A percentile compares a stretch with the other conserved stretches of the same genome.
Evolutionary conservation across 1,139 yeast genomes (phyloP).

Genomic region (Scheffersomyces lignicola): DNA sequence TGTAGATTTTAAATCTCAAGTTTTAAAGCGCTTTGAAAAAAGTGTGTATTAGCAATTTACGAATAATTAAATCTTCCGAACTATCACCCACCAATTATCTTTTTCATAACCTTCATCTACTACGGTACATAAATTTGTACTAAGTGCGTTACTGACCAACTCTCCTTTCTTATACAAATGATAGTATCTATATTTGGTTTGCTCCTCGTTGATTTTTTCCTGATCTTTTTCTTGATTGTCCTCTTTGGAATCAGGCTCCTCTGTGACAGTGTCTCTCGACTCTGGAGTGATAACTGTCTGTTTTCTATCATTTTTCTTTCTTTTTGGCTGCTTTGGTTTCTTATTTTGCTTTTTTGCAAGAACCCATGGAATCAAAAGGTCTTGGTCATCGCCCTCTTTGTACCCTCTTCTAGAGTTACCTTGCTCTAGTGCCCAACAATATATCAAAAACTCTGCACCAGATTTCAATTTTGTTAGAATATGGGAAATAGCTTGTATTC

Average conservation of each 20-base stretch:
- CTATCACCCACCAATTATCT: conserved; percentile 87
- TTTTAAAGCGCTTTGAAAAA: no score
- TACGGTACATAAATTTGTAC: conserved; percentile 65
- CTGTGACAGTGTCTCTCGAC: conserved; percentile 1
- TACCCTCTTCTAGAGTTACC: conserved; percentile 83
- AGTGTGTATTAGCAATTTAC: neutral
- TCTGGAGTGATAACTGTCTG: no score
- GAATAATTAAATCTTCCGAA: conserved; percentile 17
- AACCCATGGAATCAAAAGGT: conserved; percentile 95
- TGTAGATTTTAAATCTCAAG: no score
- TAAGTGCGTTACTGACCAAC: conserved; percentile 61
- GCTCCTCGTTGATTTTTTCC: conserved; percentile 21
- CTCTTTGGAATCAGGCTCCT: conserved; percentile 4
- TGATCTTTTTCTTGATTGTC: conserved; percentile 1
- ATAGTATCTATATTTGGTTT: conserved; percentile 78
- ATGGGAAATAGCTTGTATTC: conserved; percentile 70
- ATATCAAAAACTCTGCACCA: conserved; percentile 73
- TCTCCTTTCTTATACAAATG: conserved; percentile 87
- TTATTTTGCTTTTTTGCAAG: conserved; percentile 46
- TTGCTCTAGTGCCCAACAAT: conserved; percentile 97
- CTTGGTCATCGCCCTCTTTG: conserved; percentile 88
- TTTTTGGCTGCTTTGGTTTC: conserved; percentile 19
- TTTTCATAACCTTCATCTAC: conserved; percentile 81
- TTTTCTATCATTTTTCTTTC: conserved; percentile 10
- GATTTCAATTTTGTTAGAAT: conserved; percentile 58